phyloP scores from a whole-genome alignment of 148 eudicot species.

The Beta vulgaris region DNA sequence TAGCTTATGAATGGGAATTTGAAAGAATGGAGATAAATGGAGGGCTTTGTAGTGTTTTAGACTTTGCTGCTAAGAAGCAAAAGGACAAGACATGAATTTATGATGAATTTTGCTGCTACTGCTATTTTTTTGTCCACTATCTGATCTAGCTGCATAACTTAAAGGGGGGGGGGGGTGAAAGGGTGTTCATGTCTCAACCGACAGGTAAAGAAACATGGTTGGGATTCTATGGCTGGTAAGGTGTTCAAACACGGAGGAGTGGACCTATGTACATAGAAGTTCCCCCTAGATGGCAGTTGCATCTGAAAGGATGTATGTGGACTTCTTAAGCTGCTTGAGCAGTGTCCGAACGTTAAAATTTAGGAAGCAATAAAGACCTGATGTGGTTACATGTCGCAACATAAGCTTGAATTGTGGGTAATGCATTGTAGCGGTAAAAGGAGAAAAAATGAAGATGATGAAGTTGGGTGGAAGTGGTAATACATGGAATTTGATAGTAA shows the following conservation, averaged over 20 bases:
- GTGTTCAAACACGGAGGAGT: background rate
- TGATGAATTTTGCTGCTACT: too few species aligned
- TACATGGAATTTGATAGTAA: too few species aligned
- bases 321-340: background rate
- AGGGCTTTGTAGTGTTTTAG: background rate
- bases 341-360: too few species aligned
- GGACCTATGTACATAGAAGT: background rate
- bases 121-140: too few species aligned
- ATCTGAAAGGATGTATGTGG: background rate
- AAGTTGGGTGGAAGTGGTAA: too few species aligned
- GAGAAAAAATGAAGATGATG: too few species aligned
- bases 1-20: background rate
- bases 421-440: too few species aligned
- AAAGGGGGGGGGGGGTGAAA: background rate
- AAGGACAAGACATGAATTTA: too few species aligned
- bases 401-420: too few species aligned
- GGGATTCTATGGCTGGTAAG: background rate
- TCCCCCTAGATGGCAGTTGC: background rate
- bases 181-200: background rate
- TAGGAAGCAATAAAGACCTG: background rate
- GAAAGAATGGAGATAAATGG: background rate
- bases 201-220: background rate
- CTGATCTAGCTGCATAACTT: background rate
- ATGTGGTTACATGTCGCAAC: background rate
- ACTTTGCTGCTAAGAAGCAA: background rate